Evolutionary conservation across 495 filamentous ascomycete genomes (phyloP), one percentile per base, ranked within the genome.

Genomic region (Aspergillus sparsus): DNA sequence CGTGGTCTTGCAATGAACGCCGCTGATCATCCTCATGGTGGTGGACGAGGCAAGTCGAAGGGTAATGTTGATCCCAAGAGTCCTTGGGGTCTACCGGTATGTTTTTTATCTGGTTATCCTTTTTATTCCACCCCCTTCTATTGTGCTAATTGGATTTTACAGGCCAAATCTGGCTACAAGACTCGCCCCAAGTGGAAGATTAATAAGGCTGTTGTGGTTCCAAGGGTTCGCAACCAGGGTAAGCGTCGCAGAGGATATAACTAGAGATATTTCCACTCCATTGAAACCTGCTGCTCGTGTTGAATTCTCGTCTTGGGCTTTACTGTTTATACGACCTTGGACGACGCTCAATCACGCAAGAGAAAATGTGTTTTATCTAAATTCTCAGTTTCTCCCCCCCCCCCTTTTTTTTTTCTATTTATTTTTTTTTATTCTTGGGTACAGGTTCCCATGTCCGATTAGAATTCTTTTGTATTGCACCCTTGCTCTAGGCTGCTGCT

Each of bases 1-100:
- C 84, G 94, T 77, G 94, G 94, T 87, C 73, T 98, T 67, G 94
- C 94, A 16, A 98, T 98, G 94, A 98, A 98, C 74, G 92, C 93
- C 60, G 84, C 78, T 61, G 95, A 98, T 65, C 94, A 98, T 84
- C 93, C 94, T 65, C 94, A 98, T 76, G 94, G 94, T 83, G 94
- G 94, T 88, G 94, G 94, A 71, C 83, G 95, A 79, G 94, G 94
- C 71, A 98, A 98, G 80, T 96, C 91, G 27, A 98, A 98, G 89
- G 93, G 94, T 82, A 98, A 98, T 73, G 83, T 90, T 57, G 79
- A 94, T 71, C 93, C 95, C 46, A 90, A 92, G 71, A 96, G 91
- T 78, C 92, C 92, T 60, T 98, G 94, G 94, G 95, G 95, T 67
- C 87, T 85, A 70, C 92, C 91, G 76, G 92, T 96, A 89, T 73